These are phyloP conservation scores for Metarhizium anisopliae DNA, from an alignment of 2,329 filamentous ascomycete genomes.

Conservation along the genomic window DNA sequence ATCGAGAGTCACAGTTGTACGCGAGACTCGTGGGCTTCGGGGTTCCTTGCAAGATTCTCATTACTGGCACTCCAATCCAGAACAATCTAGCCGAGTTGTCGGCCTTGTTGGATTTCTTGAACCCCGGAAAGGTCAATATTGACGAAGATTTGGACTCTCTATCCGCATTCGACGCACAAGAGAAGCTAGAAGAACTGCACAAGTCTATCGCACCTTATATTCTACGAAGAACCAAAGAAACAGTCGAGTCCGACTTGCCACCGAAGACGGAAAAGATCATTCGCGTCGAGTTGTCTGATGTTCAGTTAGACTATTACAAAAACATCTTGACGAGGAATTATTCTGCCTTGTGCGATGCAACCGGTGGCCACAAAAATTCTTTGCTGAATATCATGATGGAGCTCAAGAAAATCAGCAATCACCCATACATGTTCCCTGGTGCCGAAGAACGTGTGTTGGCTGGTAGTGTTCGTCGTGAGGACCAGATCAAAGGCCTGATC, in stretches of 20 bases:
- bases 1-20: slow-evolving; percentile 90
- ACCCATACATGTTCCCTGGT: slow-evolving; percentile 94
- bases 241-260: slow-evolving; percentile 90
- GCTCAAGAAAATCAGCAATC: slow-evolving; percentile 97
- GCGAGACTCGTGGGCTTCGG: slow-evolving; percentile 76
- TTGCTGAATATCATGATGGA: slow-evolving; percentile 99
- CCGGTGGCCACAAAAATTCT: slow-evolving; percentile 86
- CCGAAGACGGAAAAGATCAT: slow-evolving; percentile 99
- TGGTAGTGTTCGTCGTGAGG: slow-evolving; percentile 74
- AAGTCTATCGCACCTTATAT: slow-evolving; percentile 87
- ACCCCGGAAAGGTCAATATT: slow-evolving; percentile 86
- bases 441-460: slow-evolving; percentile 83
- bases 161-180: slow-evolving; percentile 68
- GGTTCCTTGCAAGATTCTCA: slow-evolving; percentile 79
- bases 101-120: slow-evolving; percentile 90
- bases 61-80: slow-evolving; percentile 95
- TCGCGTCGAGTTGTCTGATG: slow-evolving; percentile 89
- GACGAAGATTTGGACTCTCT: slow-evolving; percentile 84
- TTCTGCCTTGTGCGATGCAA: slow-evolving; percentile 81
- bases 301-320: slow-evolving; percentile 97
- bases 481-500: slow-evolving; percentile 85
- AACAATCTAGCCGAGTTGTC: slow-evolving; percentile 92
- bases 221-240: slow-evolving; percentile 90
- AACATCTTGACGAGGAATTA: slow-evolving; percentile 98
- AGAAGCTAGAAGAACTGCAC: slow-evolving; percentile 80